Evolutionary conservation across 1,284 basidiomycete species (phyloP), one percentile per base, ranked within the genome.

Genomic region (Apiotrichum sp.): DNA sequence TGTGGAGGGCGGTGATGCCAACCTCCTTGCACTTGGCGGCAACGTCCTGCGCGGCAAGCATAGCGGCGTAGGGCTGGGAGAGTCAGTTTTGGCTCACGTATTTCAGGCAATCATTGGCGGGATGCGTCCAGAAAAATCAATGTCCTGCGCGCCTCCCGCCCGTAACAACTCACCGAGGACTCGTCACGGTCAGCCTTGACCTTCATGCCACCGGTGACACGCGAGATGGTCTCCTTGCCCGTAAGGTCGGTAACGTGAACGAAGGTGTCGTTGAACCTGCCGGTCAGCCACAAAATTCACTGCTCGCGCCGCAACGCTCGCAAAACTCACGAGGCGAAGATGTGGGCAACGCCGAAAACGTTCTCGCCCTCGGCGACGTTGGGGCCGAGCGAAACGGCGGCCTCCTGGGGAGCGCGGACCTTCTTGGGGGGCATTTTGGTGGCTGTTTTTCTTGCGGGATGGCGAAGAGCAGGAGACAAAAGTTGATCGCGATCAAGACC

Each of bases 171-270:
- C 29, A 29, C 29, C 42, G 95, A 98, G 51, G 93, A 98, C 82
- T 98, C 95, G 81, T 98, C 95, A 81, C 96, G 90, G 80, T 98
- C 95, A 42, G 95, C 96, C 83, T 98, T 98, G 82, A 98, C 95
- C 83, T 98, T 98, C 96, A 98, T 98, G 65, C 95, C 95, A 88
- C 93, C 93, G 66, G 95, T 98, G 65, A 98, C 92, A 78, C 95
- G 92, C 71, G 89, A 88, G 80, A 98, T 91, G 75, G 95, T 98
- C 83, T 98, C 95, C 83, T 91, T 93, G 73, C 95, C 96, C 44
- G 93, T 93, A 61, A 98, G 82, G 89, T 98, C 96, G 77, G 95
- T 98, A 71, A 98, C 83, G 78, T 99, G 96, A 68, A 99, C 95
- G 79, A 98, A 98, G 65, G 96, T 98, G 78, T 98, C 95, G 82